Percentiles rank a stretch among this genome's conserved stretches.
These are phyloP conservation scores for Mycena polygramma DNA, from an alignment of 768 basidiomycete genomes.

Conservation along the genomic window DNA sequence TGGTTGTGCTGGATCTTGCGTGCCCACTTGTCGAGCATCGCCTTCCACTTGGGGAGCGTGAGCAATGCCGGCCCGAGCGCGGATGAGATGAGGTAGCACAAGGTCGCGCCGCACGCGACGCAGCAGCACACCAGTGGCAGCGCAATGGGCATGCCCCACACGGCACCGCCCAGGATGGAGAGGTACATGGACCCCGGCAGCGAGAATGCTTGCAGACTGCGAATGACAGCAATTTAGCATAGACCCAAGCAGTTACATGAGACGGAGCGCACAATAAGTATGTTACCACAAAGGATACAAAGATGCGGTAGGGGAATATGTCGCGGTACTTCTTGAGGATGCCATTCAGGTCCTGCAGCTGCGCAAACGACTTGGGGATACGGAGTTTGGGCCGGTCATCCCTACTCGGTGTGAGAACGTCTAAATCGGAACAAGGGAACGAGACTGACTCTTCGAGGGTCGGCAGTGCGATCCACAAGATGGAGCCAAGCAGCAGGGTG, in stretches of 20 bases:
- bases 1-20: constrained; percentile 78
- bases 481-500: constrained; percentile 77
- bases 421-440: background rate
- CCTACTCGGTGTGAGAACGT: constrained; percentile 52
- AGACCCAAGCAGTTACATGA: background rate
- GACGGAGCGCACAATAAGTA: constrained; percentile 86
- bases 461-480: constrained; percentile 86
- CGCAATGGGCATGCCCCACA: constrained; percentile 91
- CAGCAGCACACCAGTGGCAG: constrained; percentile 93
- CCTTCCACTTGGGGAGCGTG: constrained; percentile 87
- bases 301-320: constrained; percentile 86
- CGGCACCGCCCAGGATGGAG: constrained; percentile 95
- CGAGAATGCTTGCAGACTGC: constrained; percentile 94
- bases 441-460: constrained; percentile 78
- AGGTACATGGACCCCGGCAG: constrained; percentile 98
- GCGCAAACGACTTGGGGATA: constrained; percentile 89
- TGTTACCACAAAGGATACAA: constrained; percentile 88
- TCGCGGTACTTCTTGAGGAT: constrained; percentile 94
- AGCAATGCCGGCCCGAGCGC: constrained; percentile 94
- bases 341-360: constrained; percentile 87
- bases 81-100: constrained; percentile 94
- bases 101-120: constrained; percentile 89
- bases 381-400: constrained; percentile 81
- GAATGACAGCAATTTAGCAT: constrained; percentile 11
- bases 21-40: constrained; percentile 85